phyloP scores from a whole-genome alignment of 2,329 filamentous ascomycete species.

The Immersiporthe knoxdaviesiana region DNA sequence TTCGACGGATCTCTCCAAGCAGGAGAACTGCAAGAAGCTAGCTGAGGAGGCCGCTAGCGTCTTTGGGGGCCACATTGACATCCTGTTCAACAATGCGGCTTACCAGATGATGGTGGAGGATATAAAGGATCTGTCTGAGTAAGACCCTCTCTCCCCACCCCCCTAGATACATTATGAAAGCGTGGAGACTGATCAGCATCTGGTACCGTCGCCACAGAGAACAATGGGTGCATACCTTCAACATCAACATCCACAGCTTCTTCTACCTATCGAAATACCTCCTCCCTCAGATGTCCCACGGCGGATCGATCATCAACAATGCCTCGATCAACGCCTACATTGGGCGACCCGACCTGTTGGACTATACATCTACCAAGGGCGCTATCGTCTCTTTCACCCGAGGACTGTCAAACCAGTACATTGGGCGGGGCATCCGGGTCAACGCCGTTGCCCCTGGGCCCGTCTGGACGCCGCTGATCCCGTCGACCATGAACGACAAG shows the following conservation, averaged over 20 bases:
- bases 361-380: constrained; percentile 81
- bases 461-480: constrained; percentile 78
- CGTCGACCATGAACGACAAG: constrained; percentile 70
- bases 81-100: constrained; percentile 75
- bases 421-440: constrained; percentile 73
- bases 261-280: constrained; percentile 81
- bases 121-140: constrained; percentile 73
- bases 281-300: constrained; percentile 74
- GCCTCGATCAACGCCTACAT: constrained; percentile 83
- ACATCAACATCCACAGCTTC: constrained; percentile 81
- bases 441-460: constrained; percentile 79
- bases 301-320: constrained; percentile 82
- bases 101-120: constrained; percentile 75
- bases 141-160: constrained; percentile 31
- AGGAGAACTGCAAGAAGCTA: constrained; percentile 70
- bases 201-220: constrained; percentile 50
- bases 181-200: background rate
- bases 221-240: constrained; percentile 79
- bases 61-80: constrained; percentile 69
- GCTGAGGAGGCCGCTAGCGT: constrained; percentile 67
- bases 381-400: constrained; percentile 81
- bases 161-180: no score
- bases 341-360: constrained; percentile 76
- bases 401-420: constrained; percentile 74
- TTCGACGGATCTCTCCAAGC: constrained; percentile 65